Base-by-base conservation (phyloP, 1,284 basidiomycete species). In the Cryptococcus wingfieldii region DNA sequence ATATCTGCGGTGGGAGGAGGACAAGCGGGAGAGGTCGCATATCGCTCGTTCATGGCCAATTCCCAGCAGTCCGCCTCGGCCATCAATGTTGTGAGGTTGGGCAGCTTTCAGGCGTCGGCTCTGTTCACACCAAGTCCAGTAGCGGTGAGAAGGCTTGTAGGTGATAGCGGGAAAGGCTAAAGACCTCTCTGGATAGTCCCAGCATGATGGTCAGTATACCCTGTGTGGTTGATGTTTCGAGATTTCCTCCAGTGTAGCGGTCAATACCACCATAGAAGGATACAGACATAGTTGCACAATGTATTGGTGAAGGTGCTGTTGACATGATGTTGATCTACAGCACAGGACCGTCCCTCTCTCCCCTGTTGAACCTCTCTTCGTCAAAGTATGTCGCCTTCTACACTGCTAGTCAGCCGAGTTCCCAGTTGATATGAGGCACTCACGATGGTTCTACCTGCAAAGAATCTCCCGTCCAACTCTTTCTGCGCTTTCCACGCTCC, bases 401-500 rank as follows among this genome's bases (percentile, higher is more conserved):
- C 6, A 8, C 12, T 18, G 7, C n/a, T 28, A 38, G 12, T 38
- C 25, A 19, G 16, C 27, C 38, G 12, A 47, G 10, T 31, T n/a
- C 46, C 2, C 14, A 38, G 28, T 38, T 42, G 8, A 12, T 3
- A 3, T 5, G 7, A 12, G 10, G 8, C 16, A 70, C 74, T 69
- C 52, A 75, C 82, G 34, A 96, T 89, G 13, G 83, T 83, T 59
- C 87, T 80, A 0, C 94, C 94, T 10, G 88, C 91, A 69, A 97
- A 96, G 70, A 84, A 94, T 47, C 92, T 81, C 13, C 90, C 92
- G 68, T 96, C 90, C 56, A 97, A 82, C 70, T 92, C 90, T 47
- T 88, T 84, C 1, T 92, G 88, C 0, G 90, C 92, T 74, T 91
- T 90, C 90, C 91, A 97, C 2, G 93, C 94, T 8, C 90, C 94